phyloP scores from a whole-genome alignment of 805 yeast species.

The Torulaspora delbrueckii region DNA sequence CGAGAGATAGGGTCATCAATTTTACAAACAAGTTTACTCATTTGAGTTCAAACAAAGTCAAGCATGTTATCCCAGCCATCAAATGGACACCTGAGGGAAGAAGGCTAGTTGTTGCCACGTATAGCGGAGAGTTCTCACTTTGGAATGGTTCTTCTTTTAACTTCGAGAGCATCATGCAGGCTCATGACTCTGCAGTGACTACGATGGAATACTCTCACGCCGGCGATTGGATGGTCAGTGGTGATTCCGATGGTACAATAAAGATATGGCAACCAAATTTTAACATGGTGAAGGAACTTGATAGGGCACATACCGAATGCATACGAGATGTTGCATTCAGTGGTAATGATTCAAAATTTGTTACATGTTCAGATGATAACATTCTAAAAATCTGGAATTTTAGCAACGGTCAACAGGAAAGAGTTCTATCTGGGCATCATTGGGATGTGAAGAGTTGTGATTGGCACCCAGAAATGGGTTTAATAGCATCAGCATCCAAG shows the following conservation, averaged over 20 bases:
- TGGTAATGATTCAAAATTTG: slow-evolving; percentile 85
- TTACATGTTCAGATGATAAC: slow-evolving; percentile 92
- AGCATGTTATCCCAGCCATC: slow-evolving; percentile 85
- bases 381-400: slow-evolving; percentile 91
- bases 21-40: slow-evolving; percentile 80
- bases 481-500: slow-evolving; percentile 89
- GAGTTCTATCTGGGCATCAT: slow-evolving; percentile 82
- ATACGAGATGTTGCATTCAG: slow-evolving; percentile 84
- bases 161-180: slow-evolving; percentile 97
- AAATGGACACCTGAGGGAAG: slow-evolving; percentile 97
- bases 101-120: slow-evolving; percentile 80
- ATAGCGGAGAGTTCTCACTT: slow-evolving; percentile 90
- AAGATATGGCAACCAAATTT: slow-evolving; percentile 98
- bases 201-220: slow-evolving; percentile 77
- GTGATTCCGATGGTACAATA: slow-evolving; percentile 86
- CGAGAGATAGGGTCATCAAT: slow-evolving; percentile 43
- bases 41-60: slow-evolving; percentile 82
- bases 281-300: slow-evolving; percentile 82
- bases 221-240: slow-evolving; percentile 92
- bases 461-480: slow-evolving; percentile 90
- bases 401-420: slow-evolving; percentile 78
- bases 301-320: slow-evolving; percentile 53
- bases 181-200: slow-evolving; percentile 87
- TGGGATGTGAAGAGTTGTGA: slow-evolving; percentile 98
- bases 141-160: slow-evolving; percentile 96